These are phyloP conservation scores for Huntiella moniliformis DNA, from an alignment of 2,329 filamentous ascomycete species.

Conservation along the genomic window DNA sequence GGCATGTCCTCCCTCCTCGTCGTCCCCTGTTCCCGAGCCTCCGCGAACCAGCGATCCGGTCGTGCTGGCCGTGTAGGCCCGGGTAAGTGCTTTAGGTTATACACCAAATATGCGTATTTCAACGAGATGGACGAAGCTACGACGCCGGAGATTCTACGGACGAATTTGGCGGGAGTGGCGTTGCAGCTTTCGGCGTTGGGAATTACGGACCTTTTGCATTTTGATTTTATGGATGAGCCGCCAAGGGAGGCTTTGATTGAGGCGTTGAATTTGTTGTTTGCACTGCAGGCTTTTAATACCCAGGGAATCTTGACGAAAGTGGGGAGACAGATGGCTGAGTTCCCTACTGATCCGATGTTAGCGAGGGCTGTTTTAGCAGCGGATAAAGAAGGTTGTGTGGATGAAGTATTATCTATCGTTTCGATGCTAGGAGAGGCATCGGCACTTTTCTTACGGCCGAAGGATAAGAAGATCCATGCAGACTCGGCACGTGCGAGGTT, in stretches of 20 bases:
- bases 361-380: constrained; percentile 77
- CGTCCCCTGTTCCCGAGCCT: constrained; percentile 77
- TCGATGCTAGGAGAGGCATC: constrained; percentile 81
- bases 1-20: constrained; percentile 87
- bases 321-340: constrained; percentile 86
- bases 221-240: constrained; percentile 92
- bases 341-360: constrained; percentile 81
- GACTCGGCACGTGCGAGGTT: constrained; percentile 80
- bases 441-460: constrained; percentile 81
- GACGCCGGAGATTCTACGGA: constrained; percentile 81
- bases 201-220: constrained; percentile 80
- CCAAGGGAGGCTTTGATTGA: constrained; percentile 77
- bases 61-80: constrained; percentile 82
- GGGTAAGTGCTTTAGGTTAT: constrained; percentile 83
- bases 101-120: constrained; percentile 84
- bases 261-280: constrained; percentile 78
- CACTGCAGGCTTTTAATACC: constrained; percentile 73
- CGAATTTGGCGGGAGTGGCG: constrained; percentile 69
- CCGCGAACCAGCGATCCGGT: constrained; percentile 80
- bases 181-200: constrained; percentile 75
- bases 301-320: constrained; percentile 77
- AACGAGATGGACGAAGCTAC: constrained; percentile 89
- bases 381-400: constrained; percentile 78
- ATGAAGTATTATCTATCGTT: constrained; percentile 85
- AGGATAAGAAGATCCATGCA: constrained; percentile 93